These are phyloP conservation scores for Borovskyia barvae DNA, from an alignment of 208 protist genomes.

Conservation along the genomic window DNA sequence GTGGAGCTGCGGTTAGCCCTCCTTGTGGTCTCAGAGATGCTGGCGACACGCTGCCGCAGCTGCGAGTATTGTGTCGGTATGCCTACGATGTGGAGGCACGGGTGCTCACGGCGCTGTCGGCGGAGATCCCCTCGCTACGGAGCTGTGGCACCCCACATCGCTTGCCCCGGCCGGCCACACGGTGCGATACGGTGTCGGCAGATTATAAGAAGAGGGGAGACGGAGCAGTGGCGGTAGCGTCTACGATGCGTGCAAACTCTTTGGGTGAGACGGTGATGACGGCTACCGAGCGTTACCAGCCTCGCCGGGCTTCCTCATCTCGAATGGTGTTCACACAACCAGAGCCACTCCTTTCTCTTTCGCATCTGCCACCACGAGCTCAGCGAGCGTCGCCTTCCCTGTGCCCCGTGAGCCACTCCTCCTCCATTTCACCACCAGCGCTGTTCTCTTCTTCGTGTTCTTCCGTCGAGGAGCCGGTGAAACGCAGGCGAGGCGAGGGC, in stretches of 20 bases:
- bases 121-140: background rate
- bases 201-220: too few species aligned
- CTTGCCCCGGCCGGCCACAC: too few species aligned
- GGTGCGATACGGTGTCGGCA: too few species aligned
- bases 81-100: constrained; percentile 15
- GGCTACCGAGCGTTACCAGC: background rate
- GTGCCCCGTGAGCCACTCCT: too few species aligned
- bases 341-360: background rate
- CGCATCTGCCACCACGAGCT: background rate
- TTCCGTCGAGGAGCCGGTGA: too few species aligned
- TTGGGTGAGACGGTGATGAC: too few species aligned
- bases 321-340: constrained; percentile 20
- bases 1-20: background rate
- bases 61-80: constrained; percentile 18
- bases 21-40: too few species aligned
- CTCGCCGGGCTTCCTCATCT: background rate
- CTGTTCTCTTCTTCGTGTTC: background rate
- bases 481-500: too few species aligned
- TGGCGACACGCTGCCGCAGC: background rate
- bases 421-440: background rate
- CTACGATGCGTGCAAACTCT: too few species aligned
- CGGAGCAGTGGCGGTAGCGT: too few species aligned
- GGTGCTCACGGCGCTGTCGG: constrained; percentile 8
- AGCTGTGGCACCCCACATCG: too few species aligned
- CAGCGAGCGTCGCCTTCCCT: too few species aligned